phyloP scores from a whole-genome alignment of 495 filamentous ascomycete species.

The Niebla homalea region DNA sequence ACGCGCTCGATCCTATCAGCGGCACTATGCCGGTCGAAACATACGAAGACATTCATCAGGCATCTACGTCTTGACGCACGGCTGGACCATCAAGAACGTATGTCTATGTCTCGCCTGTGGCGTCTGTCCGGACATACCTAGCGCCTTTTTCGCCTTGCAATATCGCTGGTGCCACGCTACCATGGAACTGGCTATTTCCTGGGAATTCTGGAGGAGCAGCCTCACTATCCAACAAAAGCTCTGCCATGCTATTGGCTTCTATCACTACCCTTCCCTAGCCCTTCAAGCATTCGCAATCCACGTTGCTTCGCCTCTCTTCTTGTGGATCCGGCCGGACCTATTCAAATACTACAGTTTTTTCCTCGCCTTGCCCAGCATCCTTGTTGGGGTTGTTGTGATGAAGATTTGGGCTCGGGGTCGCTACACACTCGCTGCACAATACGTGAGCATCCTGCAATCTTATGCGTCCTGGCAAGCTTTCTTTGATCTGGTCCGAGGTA shows the following conservation, averaged over 20 bases:
- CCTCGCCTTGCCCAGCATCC: constrained; percentile 17
- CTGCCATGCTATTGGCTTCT: constrained; percentile 19
- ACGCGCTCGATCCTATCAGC: constrained; percentile 15
- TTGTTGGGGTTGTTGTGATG: constrained; percentile 13
- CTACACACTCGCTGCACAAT: constrained; percentile 18
- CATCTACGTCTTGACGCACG: constrained; percentile 16
- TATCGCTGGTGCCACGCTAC: constrained; percentile 20
- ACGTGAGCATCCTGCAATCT: constrained; percentile 15
- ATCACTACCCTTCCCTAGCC: constrained; percentile 14
- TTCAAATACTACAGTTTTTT: constrained; percentile 21
- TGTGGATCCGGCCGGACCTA: constrained; percentile 17
- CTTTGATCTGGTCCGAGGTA: constrained; percentile 16
- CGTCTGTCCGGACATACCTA: constrained; percentile 19
- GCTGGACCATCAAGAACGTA: constrained; percentile 21
- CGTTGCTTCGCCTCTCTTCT: constrained; percentile 16
- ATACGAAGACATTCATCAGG: constrained; percentile 21
- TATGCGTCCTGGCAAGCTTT: constrained; percentile 19
- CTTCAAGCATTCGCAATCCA: constrained; percentile 14
- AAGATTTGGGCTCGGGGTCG: constrained; percentile 15
- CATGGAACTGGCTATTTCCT: constrained; percentile 15
- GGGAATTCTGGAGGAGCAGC: constrained; percentile 17
- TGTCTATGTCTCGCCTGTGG: constrained; percentile 18
- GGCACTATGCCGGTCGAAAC: constrained; percentile 16
- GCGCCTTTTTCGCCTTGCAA: constrained; percentile 20
- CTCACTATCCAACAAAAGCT: constrained; percentile 17